Evolutionary conservation across 208 protist genomes (phyloP).

Genomic region (Phytomonas francai): DNA sequence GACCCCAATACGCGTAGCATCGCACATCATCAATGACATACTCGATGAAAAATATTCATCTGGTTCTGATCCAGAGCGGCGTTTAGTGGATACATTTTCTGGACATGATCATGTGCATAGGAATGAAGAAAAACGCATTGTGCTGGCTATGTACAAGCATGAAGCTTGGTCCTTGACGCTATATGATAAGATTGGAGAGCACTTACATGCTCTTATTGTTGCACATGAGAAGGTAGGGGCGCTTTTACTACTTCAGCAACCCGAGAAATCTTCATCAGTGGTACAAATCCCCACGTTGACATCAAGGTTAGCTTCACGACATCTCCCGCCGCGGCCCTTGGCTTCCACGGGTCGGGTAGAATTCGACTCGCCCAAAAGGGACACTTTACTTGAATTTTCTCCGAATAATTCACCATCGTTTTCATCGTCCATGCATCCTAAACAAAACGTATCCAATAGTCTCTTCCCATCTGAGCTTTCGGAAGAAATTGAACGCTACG

Average conservation of each 20-base stretch:
- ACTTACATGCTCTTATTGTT: neutral
- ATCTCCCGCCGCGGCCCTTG: neutral
- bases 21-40: conserved; percentile 8
- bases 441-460: neutral
- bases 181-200: neutral
- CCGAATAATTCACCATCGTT: neutral
- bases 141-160: neutral
- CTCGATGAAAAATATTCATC: neutral
- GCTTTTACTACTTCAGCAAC: neutral
- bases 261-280: neutral
- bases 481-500: neutral
- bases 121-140: neutral
- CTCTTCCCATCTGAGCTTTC: neutral
- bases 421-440: neutral
- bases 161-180: neutral
- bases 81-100: neutral
- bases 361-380: neutral
- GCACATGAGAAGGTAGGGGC: neutral
- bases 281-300: neutral
- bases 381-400: neutral
- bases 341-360: neutral
- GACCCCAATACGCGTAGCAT: neutral
- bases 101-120: neutral
- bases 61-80: neutral
- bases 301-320: neutral